Base-by-base conservation (phyloP, 1,139 yeast species). In the Nakaseomyces sp. region DNA sequence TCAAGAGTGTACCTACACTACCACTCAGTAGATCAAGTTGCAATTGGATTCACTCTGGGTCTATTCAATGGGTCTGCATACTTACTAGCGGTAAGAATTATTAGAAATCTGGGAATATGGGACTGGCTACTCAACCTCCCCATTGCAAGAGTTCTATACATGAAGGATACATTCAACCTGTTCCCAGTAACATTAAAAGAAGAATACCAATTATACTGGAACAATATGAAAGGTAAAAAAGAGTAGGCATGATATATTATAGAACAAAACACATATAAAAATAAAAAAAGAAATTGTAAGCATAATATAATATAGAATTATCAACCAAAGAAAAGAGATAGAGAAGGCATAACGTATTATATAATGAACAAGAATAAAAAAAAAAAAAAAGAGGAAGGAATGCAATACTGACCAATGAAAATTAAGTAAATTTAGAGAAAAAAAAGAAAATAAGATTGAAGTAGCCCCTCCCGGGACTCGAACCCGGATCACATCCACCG, bases 1-100 rank as follows among this genome's bases (percentile, higher is more conserved):
- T 85, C 96, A 4, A 70, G 98, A 45, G 82, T 85, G 16, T 82
- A 87, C 62, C 68, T 91, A 47, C 70, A 74, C 48, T 91, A 91
- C 61, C 98, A 91, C 62, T 74, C 86, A 19, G 48, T 67, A 24
- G 69, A 68, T 35, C 98, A 91, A 61, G 94, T 89, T 1, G 44
- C 73, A 10, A 84, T 82, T 9, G 98, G 98, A 0, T 67, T 74
- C 3, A 55, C 73, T 18, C 61, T 83, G 12, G 98, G 97, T 0
- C 55, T 68, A 0, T 56, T 72, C 0, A 60, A 79, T 16, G 94
- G 94, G 0, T 53, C 74, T 9, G 50, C 62, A 0, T 88, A 83
- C 69, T 84, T 77, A 57, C 53, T 73, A 8, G 61, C 71, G 1
- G 73, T 77, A 4, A 67, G 77, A 0, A 48, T 78, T 7, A 67